Conservation (phyloP, 768 basidiomycete genomes). For the Lactarius quietus region DNA sequence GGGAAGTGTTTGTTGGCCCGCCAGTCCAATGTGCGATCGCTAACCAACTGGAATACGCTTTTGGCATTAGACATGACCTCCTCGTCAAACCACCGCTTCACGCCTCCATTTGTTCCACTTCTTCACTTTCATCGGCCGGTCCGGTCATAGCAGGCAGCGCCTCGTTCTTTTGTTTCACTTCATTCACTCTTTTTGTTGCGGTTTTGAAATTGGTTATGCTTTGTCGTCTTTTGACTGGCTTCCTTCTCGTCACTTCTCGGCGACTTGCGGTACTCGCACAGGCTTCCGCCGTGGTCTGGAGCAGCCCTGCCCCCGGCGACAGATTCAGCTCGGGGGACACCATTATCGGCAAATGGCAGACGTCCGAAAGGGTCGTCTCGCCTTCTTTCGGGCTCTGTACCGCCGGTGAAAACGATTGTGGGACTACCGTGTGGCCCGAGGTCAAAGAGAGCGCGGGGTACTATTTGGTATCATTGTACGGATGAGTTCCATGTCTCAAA, state of each 20-base stretch:
- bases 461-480: constrained; percentile 29
- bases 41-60: not conserved
- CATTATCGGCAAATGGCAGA: constrained; percentile 34
- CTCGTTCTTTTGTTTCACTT: not conserved
- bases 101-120: not conserved
- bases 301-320: constrained; percentile 31
- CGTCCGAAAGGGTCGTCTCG: constrained; percentile 29
- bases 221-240: constrained; percentile 3
- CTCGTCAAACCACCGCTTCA: not conserved
- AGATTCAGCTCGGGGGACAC: constrained; percentile 32
- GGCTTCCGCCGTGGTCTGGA: constrained; percentile 29
- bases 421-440: constrained; percentile 30
- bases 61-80: not conserved
- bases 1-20: not conserved
- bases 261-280: constrained; percentile 8
- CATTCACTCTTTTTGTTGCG: not conserved
- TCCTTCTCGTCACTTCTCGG: constrained; percentile 9
- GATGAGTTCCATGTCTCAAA: constrained; percentile 8
- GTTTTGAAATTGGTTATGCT: constrained; percentile 3
- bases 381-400: constrained; percentile 37
- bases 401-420: constrained; percentile 26
- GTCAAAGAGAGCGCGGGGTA: constrained; percentile 30
- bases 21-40: constrained; percentile 33
- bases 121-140: constrained; percentile 16
- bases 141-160: constrained; percentile 20